Evolutionary conservation across 2,329 filamentous ascomycete species (phyloP).

Genomic region (Claviceps africana): DNA sequence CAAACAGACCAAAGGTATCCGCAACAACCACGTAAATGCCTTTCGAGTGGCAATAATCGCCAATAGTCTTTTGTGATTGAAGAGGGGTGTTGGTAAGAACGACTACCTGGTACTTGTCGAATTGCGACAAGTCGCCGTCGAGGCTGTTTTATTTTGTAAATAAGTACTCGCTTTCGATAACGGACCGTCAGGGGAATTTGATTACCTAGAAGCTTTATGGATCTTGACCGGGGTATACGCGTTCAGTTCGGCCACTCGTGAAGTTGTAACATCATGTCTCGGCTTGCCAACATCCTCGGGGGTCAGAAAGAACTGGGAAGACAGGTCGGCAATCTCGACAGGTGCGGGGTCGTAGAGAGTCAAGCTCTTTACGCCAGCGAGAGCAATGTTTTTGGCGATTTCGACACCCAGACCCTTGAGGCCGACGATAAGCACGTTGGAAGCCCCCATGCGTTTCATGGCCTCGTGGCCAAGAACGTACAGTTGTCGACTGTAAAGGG

Average conservation of each 20-base stretch:
- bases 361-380: constrained; percentile 94
- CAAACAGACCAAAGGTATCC: constrained; percentile 88
- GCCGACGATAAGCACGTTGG: constrained; percentile 83
- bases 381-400: constrained; percentile 95
- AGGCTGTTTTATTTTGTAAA: constrained; percentile 35
- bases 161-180: not conserved
- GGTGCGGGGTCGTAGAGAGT: constrained; percentile 84
- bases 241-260: constrained; percentile 86
- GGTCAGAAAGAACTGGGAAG: constrained; percentile 92
- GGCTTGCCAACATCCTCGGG: constrained; percentile 83
- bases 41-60: constrained; percentile 88
- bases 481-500: constrained; percentile 60
- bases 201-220: constrained; percentile 45
- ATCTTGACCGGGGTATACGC: constrained; percentile 85
- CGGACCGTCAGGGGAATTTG: constrained; percentile 17
- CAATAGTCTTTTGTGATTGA: constrained; percentile 66
- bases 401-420: constrained; percentile 91
- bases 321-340: constrained; percentile 74
- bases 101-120: constrained; percentile 85
- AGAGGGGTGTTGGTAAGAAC: constrained; percentile 78
- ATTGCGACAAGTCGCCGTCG: constrained; percentile 59
- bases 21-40: constrained; percentile 80
- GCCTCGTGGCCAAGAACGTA: constrained; percentile 63
- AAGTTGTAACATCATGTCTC: constrained; percentile 72
- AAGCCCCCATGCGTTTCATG: constrained; percentile 98